These are phyloP conservation scores for Podospora didyma DNA, from an alignment of 495 filamentous ascomycete genomes.

Conservation along the genomic window DNA sequence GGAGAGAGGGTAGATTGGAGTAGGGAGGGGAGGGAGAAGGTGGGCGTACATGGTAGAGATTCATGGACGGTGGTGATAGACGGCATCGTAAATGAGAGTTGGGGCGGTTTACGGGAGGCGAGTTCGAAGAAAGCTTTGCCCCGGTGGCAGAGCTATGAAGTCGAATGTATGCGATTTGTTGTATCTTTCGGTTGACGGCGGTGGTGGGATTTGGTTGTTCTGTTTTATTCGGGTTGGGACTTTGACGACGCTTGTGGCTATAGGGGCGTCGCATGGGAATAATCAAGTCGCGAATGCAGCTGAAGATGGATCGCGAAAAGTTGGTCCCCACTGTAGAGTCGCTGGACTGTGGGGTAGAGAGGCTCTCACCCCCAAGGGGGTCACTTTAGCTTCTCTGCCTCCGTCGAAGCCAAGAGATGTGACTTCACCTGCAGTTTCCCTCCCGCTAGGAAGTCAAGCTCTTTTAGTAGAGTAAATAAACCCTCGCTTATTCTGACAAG, in stretches of 20 bases:
- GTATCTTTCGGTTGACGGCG: too few species aligned
- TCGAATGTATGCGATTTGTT: too few species aligned
- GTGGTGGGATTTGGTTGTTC: too few species aligned
- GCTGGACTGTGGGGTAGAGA: neutral
- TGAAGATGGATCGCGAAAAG: neutral
- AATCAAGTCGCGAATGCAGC: neutral
- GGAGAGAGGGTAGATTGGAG: neutral
- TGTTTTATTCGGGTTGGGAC: too few species aligned
- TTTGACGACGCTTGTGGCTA: too few species aligned
- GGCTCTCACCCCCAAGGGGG: neutral
- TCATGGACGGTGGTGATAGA: conserved; percentile 71
- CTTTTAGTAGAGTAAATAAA: too few species aligned
- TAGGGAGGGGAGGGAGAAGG: neutral
- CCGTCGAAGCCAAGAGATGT: neutral
- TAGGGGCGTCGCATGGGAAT: neutral
- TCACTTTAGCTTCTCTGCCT: neutral
- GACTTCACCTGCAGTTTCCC: too few species aligned
- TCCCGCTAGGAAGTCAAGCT: too few species aligned
- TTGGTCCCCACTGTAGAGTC: neutral
- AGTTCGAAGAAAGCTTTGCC: too few species aligned
- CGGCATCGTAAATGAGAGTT: conserved; percentile 48
- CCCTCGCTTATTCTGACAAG: too few species aligned
- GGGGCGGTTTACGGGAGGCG: neutral
- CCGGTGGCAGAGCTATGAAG: too few species aligned
- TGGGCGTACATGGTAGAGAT: conserved; percentile 71